phyloP scores from a whole-genome alignment of 2,329 filamentous ascomycete species.

The Westerdykella sp. region DNA sequence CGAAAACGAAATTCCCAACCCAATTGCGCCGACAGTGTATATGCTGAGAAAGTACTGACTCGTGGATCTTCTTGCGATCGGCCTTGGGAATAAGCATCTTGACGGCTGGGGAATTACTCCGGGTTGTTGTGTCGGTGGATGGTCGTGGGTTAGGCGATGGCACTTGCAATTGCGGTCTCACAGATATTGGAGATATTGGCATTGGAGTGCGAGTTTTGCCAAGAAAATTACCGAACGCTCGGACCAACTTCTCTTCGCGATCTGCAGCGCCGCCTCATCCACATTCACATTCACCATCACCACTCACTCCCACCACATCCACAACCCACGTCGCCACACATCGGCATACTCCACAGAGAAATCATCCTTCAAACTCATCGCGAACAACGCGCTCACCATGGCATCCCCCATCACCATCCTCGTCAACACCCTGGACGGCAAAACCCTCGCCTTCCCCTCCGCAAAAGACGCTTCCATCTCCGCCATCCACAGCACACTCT shows the following conservation, averaged over 20 bases:
- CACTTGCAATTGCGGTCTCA: not conserved
- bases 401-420: constrained; percentile 50
- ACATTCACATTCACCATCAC: not conserved
- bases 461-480: constrained; percentile 60
- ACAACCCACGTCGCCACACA: not conserved
- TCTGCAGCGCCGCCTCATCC: not conserved
- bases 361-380: not conserved
- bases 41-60: constrained; percentile 68
- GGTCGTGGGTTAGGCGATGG: constrained; percentile 8
- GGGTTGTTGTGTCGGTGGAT: constrained; percentile 17
- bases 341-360: not conserved
- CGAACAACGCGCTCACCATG: not conserved
- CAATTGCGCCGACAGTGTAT: constrained; percentile 16
- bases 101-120: constrained; percentile 30
- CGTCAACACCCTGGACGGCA: constrained; percentile 74
- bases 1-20: constrained; percentile 17
- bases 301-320: not conserved
- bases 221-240: not conserved
- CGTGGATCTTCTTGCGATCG: constrained; percentile 99
- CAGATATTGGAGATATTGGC: too few relatives aligned
- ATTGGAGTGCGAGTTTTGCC: constrained; percentile 6
- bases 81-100: constrained; percentile 94
- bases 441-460: constrained; percentile 75
- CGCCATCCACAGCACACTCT: constrained; percentile 60
- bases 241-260: not conserved